Conservation (phyloP, 2,329 filamentous ascomycete species). For the Spiromastix sp. region DNA sequence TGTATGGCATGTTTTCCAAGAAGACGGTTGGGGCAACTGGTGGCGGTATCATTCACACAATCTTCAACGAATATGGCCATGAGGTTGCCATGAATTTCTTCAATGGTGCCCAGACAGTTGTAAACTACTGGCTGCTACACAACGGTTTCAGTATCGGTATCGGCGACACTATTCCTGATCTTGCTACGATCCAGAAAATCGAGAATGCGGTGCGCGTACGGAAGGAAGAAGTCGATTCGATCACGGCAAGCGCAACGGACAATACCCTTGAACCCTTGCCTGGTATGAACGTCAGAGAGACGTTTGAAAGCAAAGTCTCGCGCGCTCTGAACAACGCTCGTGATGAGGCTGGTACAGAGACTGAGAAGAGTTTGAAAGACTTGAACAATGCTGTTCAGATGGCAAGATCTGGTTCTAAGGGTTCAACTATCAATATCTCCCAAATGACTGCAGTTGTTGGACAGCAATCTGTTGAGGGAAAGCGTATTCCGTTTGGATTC, state of each 20-base stretch:
- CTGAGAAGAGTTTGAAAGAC: constrained; percentile 86
- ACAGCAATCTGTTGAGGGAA: constrained; percentile 96
- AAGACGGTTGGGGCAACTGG: constrained; percentile 84
- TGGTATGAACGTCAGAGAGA: constrained; percentile 97
- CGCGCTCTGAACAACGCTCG: constrained; percentile 88
- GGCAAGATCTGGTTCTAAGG: constrained; percentile 94
- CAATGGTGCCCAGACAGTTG: constrained; percentile 86
- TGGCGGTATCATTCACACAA: constrained; percentile 87
- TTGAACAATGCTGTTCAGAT: constrained; percentile 95
- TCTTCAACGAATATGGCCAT: constrained; percentile 88
- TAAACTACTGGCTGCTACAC: constrained; percentile 95
- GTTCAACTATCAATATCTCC: constrained; percentile 97
- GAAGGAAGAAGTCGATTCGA: constrained; percentile 67
- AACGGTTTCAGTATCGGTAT: constrained; percentile 97
- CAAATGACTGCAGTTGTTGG: constrained; percentile 98
- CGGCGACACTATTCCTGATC: constrained; percentile 92
- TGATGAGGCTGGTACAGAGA: constrained; percentile 89
- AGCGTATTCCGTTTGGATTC: constrained; percentile 98
- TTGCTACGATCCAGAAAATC: constrained; percentile 71
- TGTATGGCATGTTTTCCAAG: constrained; percentile 87
- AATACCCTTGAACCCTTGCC: constrained; percentile 87
- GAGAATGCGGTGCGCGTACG: constrained; percentile 69
- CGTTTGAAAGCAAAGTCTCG: constrained; percentile 94
- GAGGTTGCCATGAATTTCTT: constrained; percentile 87
- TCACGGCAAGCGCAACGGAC: constrained; percentile 68